phyloP scores from a whole-genome alignment of 768 basidiomycete genomes.

The Clathrus columnatus region DNA sequence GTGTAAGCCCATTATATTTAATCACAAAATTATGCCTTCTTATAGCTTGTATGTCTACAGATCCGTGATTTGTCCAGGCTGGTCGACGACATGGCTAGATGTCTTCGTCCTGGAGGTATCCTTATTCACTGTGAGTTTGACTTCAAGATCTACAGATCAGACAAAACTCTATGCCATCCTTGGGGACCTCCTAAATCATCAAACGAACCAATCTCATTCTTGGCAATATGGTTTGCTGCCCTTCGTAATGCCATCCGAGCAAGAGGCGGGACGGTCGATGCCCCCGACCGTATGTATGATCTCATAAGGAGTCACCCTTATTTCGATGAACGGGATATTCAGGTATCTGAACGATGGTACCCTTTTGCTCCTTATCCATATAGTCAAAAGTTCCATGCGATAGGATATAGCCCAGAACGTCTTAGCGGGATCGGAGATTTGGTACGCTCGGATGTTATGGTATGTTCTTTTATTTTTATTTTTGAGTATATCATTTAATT shows the following conservation, averaged over 20 bases:
- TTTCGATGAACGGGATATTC: conserved; percentile 43
- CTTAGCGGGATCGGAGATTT: conserved; percentile 4
- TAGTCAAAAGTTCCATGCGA: conserved; percentile 20
- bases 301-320: conserved; percentile 49
- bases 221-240: conserved; percentile 53
- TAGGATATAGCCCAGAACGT: conserved; percentile 33
- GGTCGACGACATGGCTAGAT: conserved; percentile 56
- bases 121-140: conserved; percentile 62
- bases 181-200: conserved; percentile 21
- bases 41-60: conserved; percentile 29
- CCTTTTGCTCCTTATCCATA: conserved; percentile 46
- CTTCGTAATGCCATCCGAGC: conserved; percentile 41
- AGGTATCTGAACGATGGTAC: conserved; percentile 52
- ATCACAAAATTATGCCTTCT: conserved; percentile 10
- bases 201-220: conserved; percentile 38
- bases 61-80: conserved; percentile 58
- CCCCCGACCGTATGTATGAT: conserved; percentile 42
- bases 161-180: conserved; percentile 37
- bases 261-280: conserved; percentile 47
- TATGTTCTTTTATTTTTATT: neutral
- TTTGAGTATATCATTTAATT: neutral
- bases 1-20: conserved; percentile 38
- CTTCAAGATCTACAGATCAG: conserved; percentile 47
- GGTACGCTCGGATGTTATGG: conserved; percentile 5
- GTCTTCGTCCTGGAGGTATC: conserved; percentile 64